Base-by-base conservation (phyloP, 1,139 yeast genomes). In the Lodderomyces metapsilosis region DNA sequence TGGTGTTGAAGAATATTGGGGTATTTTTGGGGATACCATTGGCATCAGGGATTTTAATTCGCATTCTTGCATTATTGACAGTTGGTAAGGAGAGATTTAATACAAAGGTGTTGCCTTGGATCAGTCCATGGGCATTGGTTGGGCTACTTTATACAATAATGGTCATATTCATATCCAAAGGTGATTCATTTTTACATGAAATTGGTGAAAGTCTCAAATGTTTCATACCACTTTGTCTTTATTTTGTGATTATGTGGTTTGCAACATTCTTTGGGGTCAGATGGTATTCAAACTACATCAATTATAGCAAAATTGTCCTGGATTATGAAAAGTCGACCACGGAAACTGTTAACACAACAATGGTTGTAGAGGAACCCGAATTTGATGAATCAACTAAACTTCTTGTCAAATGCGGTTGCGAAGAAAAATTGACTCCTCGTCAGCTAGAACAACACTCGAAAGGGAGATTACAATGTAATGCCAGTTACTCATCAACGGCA, bases 11-110 rank as follows among this genome's bases (percentile, higher is more conserved):
- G 47, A 71, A 76, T 48, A 82, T 79, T 32, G 77, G 69, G 0
- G 68, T 75, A 13, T 80, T 78, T 52, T 63, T 80, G 44, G 85
- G 84, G 1, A 61, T 80, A 18, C 84, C 84, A 2, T 52, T 80
- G 20, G 76, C 57, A 0, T 52, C 70, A 16, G 83, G 82, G 2
- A 45, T 77, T 8, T 6, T 68, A 2, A 66, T 76, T 10, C 62
- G 84, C 43, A 47, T 68, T 17, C 36, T 51, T 1, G 52, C 61
- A 11, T 45, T 62, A 15, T 47, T 42, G 9, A 37, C 61, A 2
- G 43, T 63, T 15, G 70, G 74, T 2, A 53, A 49, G 23, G 48
- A 56, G 16, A 50, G 37, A 23, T 76, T 61, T 51, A 59, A 68
- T 27, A 54, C 56, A 22, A 52, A 51, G 25, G 51, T 76, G 23